A percentile compares a stretch with the other conserved stretches of the same genome.
Conservation (phyloP, 1,139 yeast genomes). For the Lodderomyces oxycetoniae region DNA sequence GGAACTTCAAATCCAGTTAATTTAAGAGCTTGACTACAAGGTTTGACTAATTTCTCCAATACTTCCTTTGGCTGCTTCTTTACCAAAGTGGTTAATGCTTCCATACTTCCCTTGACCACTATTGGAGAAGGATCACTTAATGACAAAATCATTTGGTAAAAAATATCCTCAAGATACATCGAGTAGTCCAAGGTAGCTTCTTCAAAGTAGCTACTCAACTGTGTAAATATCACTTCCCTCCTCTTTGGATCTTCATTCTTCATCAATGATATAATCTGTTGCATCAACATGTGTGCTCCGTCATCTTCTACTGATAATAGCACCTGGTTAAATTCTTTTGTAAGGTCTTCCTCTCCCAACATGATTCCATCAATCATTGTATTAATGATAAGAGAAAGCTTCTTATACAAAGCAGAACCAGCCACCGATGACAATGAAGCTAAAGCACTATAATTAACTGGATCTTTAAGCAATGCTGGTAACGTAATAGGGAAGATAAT, state of each 20-base stretch:
- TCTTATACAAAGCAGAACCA: conserved; percentile 73
- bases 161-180: conserved; percentile 70
- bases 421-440: conserved; percentile 91
- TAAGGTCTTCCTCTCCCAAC: conserved; percentile 33
- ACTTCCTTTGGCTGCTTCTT: conserved; percentile 70
- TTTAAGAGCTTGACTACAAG: conserved; percentile 69
- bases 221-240: conserved; percentile 63
- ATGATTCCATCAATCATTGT: conserved; percentile 64
- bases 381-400: conserved; percentile 67
- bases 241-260: conserved; percentile 70
- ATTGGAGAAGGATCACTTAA: conserved; percentile 65
- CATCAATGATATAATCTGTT: conserved; percentile 69
- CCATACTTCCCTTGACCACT: conserved; percentile 68
- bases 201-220: conserved; percentile 68
- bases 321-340: conserved; percentile 60
- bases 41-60: conserved; percentile 70
- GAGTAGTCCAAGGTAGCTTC: conserved; percentile 66
- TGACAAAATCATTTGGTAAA: conserved; percentile 63
- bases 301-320: conserved; percentile 72
- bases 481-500: conserved; percentile 90
- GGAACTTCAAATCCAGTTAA: conserved; percentile 67
- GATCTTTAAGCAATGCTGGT: conserved; percentile 78
- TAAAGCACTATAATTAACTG: conserved; percentile 81
- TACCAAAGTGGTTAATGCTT: conserved; percentile 60
- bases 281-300: conserved; percentile 81